Conservation (phyloP, 2,329 filamentous ascomycete genomes). For the Sarocladium oryzae region DNA sequence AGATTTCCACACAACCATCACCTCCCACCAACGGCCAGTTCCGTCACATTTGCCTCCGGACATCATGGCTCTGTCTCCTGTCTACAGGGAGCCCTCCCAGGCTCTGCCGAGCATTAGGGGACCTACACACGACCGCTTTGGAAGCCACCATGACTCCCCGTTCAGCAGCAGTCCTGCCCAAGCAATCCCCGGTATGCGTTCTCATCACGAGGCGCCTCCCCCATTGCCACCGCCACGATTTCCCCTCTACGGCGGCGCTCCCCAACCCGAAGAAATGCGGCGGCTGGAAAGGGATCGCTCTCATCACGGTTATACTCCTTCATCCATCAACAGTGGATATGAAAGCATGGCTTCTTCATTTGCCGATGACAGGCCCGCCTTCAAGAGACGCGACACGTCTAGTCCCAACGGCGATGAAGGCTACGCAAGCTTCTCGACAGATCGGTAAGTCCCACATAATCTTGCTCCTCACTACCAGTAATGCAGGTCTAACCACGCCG, state of each 20-base stretch:
- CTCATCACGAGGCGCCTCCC: slow-evolving; percentile 31
- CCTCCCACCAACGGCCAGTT: not conserved
- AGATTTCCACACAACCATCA: not conserved
- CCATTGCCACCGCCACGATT: slow-evolving; percentile 39
- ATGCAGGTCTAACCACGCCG: slow-evolving; percentile 13
- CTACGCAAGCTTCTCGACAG: slow-evolving; percentile 35
- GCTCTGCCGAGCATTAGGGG: slow-evolving; percentile 31
- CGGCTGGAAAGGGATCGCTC: slow-evolving; percentile 23
- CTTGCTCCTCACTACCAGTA: not conserved
- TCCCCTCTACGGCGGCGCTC: slow-evolving; percentile 27
- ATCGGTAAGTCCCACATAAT: slow-evolving; percentile 25
- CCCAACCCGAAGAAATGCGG: slow-evolving; percentile 22
- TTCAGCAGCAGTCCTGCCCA: slow-evolving; percentile 31
- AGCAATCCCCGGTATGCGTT: slow-evolving; percentile 34
- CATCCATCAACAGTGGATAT: slow-evolving; percentile 25
- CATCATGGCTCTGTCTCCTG: slow-evolving; percentile 31
- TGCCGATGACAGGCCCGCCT: slow-evolving; percentile 27
- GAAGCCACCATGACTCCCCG: slow-evolving; percentile 24
- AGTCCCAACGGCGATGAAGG: slow-evolving; percentile 33
- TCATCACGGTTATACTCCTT: slow-evolving; percentile 11
- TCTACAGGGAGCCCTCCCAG: slow-evolving; percentile 27
- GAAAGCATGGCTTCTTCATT: slow-evolving; percentile 32
- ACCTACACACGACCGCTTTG: slow-evolving; percentile 22
- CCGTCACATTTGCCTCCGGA: not conserved
- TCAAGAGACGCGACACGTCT: slow-evolving; percentile 24